These are phyloP conservation scores for Aspergillus cristatus DNA, from an alignment of 495 filamentous ascomycete species.

Conservation along the genomic window DNA sequence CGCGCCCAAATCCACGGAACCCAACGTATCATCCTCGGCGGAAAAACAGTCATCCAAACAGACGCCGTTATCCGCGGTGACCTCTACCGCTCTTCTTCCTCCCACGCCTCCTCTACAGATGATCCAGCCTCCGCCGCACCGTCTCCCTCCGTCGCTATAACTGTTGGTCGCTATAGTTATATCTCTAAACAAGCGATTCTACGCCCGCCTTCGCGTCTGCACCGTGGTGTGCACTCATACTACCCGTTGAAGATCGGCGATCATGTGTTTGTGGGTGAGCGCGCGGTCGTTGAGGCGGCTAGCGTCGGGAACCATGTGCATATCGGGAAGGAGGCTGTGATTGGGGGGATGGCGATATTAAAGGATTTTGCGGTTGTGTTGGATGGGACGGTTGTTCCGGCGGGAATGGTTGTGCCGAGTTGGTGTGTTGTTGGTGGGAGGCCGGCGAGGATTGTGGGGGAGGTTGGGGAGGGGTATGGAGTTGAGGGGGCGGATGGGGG, in stretches of 20 bases:
- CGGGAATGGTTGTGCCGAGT: conserved; percentile 84
- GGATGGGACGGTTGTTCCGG: conserved; percentile 71
- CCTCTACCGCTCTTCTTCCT: conserved; percentile 47
- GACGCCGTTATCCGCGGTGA: conserved; percentile 91
- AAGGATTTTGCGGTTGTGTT: conserved; percentile 84
- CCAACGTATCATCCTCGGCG: conserved; percentile 94
- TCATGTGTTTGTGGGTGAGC: conserved; percentile 77
- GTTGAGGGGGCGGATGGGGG: conserved; percentile 41
- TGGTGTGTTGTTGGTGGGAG: conserved; percentile 77
- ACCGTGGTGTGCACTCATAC: conserved; percentile 49
- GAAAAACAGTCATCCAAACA: conserved; percentile 87
- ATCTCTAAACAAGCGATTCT: conserved; percentile 64
- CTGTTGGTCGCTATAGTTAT: conserved; percentile 81
- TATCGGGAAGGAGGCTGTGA: conserved; percentile 61
- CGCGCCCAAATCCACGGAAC: conserved; percentile 84
- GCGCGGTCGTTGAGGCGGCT: conserved; percentile 67
- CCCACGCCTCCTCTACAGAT: conserved; percentile 15
- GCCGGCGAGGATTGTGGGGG: conserved; percentile 74
- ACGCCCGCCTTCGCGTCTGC: conserved; percentile 66
- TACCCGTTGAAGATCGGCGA: conserved; percentile 86
- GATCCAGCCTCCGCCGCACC: conserved; percentile 13
- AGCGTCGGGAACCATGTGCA: conserved; percentile 72
- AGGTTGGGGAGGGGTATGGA: conserved; percentile 73
- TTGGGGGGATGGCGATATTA: conserved; percentile 80
- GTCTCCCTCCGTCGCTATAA: conserved; percentile 49